Base-by-base conservation (phyloP, 2,329 filamentous ascomycete genomes). In the Venturia pyrina region DNA sequence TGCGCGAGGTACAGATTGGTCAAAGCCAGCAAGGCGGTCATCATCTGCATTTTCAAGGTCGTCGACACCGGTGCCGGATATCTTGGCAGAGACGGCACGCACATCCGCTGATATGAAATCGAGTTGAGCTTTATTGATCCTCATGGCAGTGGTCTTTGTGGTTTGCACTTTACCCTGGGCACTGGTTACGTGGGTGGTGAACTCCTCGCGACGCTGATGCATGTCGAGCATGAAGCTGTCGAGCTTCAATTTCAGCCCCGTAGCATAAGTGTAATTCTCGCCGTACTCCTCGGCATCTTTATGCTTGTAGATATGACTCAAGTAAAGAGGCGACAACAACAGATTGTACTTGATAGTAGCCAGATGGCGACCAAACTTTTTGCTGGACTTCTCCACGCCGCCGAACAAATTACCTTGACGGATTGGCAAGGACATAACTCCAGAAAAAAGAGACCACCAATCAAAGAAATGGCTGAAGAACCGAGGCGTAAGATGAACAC, bases 291-390 rank as follows among this genome's bases (percentile, higher is more conserved):
- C 93, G 0, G 87, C 87, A 72, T 99, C 95, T 75, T 97, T 97
- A 79, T 99, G 95, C 76, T 97, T 98, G 80, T 99, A 99, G 41
- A 99, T 92, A 72, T 99, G 95, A 70, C 93, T 96, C 69, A 99
- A 85, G 75, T 96, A 99, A 1, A 99, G 79, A 0, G 95, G 95
- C 1, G 95, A 96, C 19, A 99, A 81, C 3, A 98, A 83, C 28
- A 99, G 79, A 68, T 93, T 97, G 79, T 98, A 98, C 80, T 99
- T 99, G 81, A 99, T 93, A 10, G 96, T 99, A n/a, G 92, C 93
- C 68, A 99, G 80, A 77, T 99, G 96, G 62, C 95, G 86, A 17
- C 93, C 93, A 75, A 99, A 99, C 75, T 99, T 99, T 79, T 99
- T 99, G 81, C 91, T 97, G 59, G 91, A 95, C 80, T 96, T 97